These are phyloP conservation scores for Pyrenophora tritici-repentis DNA, from an alignment of 2,329 filamentous ascomycete species.

Conservation along the genomic window DNA sequence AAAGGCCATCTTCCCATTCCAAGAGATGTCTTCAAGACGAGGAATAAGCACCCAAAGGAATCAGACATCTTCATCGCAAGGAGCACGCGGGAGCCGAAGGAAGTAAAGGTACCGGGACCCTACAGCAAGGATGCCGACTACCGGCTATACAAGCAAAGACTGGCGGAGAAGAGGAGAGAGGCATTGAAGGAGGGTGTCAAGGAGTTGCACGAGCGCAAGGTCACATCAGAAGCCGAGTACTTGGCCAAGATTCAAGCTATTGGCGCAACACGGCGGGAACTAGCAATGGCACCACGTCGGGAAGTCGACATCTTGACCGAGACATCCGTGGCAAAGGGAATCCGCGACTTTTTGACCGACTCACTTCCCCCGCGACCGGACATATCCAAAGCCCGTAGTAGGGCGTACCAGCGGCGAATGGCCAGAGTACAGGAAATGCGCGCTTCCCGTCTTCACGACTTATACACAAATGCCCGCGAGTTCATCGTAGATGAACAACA, in stretches of 20 bases:
- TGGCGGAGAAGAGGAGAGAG: conserved; percentile 72
- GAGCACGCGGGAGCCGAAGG: conserved; percentile 61
- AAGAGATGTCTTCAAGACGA: conserved; percentile 71
- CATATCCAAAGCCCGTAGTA: conserved; percentile 37
- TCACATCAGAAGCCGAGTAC: conserved; percentile 28
- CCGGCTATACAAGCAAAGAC: conserved; percentile 69
- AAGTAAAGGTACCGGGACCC: conserved; percentile 41
- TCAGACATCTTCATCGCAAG: conserved; percentile 63
- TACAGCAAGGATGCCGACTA: conserved; percentile 54
- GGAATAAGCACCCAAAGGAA: conserved; percentile 57
- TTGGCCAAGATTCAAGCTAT: conserved; percentile 27
- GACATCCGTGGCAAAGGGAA: conserved; percentile 36
- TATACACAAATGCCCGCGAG: conserved; percentile 84
- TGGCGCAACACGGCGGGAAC: conserved; percentile 55
- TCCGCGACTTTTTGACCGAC: conserved; percentile 44
- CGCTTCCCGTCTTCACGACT: conserved; percentile 75
- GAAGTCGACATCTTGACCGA: conserved; percentile 59
- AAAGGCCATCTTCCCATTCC: conserved; percentile 85
- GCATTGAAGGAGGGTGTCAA: conserved; percentile 74
- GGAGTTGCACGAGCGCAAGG: conserved; percentile 63
- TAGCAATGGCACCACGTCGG: conserved; percentile 68
- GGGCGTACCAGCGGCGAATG: conserved; percentile 49
- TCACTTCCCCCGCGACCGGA: conserved; percentile 29
- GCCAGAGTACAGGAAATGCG: conserved; percentile 63
- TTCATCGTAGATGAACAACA: conserved; percentile 87